Evolutionary conservation across 169 alveolate genomes (phyloP), one percentile per base, ranked within the genome.

Genomic region (Fabrea salina): DNA sequence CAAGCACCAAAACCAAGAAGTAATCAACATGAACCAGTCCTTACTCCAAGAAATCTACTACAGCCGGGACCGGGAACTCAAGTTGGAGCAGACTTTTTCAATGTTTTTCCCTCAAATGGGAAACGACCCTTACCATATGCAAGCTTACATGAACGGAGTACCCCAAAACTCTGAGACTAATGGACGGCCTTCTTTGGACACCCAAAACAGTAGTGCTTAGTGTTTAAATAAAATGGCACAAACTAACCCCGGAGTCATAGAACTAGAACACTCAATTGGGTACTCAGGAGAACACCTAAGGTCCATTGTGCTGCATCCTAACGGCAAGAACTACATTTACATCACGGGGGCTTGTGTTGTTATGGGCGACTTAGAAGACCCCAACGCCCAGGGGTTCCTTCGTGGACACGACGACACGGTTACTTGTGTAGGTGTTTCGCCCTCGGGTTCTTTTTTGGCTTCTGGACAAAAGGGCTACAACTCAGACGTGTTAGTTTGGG

Each of bases 381-480:
- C 94, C 68, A 93, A 92, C 40, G 89, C 87, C 33, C 86, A 92
- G 75, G 80, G 86, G 47, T 85, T 92, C 44, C 53, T 92, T 33
- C 82, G 93, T 50, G 96, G 93, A 32, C 96, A 92, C 67, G 96
- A 92, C 74, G 94, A 92, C 76, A 81, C 88, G 49, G 89, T 92
- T 40, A 86, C 94, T 27, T 92, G 94, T 39, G 56, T 92, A 43
- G 80, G 93, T 4, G 74, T 92, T 1, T 82, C 93, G 7, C 76
- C 89, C 68, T 74, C 51, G 25, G 96, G 96, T 33, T 70, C 59
- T 49, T 72, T 89, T 40, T 35, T 92, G 19, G 96, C 96, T 0
- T 82, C 92, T 41, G 96, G 94, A 3, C 86, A 92, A 79, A 80
- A 82, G 50, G 96, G 96, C 6, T 92, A 92, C 53, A 92, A 92